A percentile compares a stretch with the other conserved stretches of the same genome.
Conservation (phyloP, 169 alveolate species). For the Besnoitia besnoiti region DNA sequence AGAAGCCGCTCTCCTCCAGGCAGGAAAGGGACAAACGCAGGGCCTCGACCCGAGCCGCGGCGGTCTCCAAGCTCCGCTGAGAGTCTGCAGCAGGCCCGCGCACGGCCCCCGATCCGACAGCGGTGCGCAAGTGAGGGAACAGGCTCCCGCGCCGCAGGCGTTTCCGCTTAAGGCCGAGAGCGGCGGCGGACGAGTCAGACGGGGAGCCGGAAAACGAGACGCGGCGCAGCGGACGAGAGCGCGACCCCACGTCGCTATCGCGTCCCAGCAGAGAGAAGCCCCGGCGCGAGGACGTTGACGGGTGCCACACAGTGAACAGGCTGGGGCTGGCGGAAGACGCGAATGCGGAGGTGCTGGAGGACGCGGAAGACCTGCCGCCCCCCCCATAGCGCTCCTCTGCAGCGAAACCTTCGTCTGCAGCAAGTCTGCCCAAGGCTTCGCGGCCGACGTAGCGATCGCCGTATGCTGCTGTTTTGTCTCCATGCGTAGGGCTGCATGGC, state of each 20-base stretch:
- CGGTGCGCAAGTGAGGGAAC: background rate
- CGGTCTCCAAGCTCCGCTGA: background rate
- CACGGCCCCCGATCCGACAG: background rate
- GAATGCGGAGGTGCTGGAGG: too few relatives aligned
- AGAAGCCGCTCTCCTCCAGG: slow-evolving; percentile 48
- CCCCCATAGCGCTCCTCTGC: too few relatives aligned
- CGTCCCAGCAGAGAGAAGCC: background rate
- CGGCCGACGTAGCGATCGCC: too few relatives aligned
- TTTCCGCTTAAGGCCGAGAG: background rate
- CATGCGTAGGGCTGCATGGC: background rate
- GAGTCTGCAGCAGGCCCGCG: too few relatives aligned
- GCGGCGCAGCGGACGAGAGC: background rate
- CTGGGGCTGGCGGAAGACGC: too few relatives aligned
- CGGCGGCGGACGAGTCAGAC: background rate
- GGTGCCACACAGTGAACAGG: too few relatives aligned
- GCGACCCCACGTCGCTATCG: too few relatives aligned
- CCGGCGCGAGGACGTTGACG: background rate
- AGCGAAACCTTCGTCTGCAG: too few relatives aligned
- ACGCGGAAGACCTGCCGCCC: too few relatives aligned
- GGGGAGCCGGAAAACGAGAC: background rate
- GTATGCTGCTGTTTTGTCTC: too few relatives aligned
- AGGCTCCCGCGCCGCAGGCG: background rate
- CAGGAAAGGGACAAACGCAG: slow-evolving; percentile 35
- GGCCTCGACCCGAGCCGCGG: background rate
- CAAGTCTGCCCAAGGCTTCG: too few relatives aligned